Percentiles rank a stretch among this genome's conserved stretches.
Evolutionary conservation across 1,139 yeast species (phyloP).

Genomic region (Taiozyma sp.): DNA sequence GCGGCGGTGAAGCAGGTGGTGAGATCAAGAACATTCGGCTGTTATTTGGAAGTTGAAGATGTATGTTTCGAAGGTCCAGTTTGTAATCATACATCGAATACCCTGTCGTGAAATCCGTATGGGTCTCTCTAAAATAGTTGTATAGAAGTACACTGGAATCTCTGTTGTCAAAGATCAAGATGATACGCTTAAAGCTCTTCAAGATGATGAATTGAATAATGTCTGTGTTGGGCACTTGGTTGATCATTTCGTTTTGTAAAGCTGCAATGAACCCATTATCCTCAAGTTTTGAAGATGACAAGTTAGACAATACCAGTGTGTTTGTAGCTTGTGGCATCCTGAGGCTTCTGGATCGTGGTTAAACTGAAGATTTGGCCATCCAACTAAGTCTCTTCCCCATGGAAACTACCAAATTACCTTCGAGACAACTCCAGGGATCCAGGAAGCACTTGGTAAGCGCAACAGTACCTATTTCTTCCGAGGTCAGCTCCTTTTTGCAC

Average conservation of each 20-base stretch:
- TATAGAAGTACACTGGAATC: conserved; percentile 4
- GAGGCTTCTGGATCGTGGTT: not conserved
- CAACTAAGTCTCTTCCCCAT: not conserved
- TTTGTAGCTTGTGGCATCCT: conserved; percentile 12
- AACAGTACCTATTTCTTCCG: too few species aligned
- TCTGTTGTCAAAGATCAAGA: conserved; percentile 12
- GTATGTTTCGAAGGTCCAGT: conserved; percentile 17
- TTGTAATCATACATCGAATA: conserved; percentile 20
- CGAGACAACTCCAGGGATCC: too few species aligned
- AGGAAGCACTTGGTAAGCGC: not conserved
- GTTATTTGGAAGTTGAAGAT: conserved; percentile 28
- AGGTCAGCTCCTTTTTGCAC: too few species aligned
- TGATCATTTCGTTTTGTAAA: conserved; percentile 15
- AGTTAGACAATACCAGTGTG: conserved; percentile 16
- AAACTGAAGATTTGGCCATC: not conserved
- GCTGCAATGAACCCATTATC: conserved; percentile 6
- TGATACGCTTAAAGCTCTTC: conserved; percentile 15
- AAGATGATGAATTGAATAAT: conserved; percentile 20
- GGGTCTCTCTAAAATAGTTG: not conserved
- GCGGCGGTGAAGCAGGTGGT: conserved; percentile 37
- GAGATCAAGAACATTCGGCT: conserved; percentile 31
- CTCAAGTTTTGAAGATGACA: conserved; percentile 8
- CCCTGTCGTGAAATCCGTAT: conserved; percentile 10
- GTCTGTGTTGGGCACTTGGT: conserved; percentile 9
- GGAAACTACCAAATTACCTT: too few species aligned